phyloP scores from a whole-genome alignment of 2,329 filamentous ascomycete genomes.

The Sarocladiaceae sp. region DNA sequence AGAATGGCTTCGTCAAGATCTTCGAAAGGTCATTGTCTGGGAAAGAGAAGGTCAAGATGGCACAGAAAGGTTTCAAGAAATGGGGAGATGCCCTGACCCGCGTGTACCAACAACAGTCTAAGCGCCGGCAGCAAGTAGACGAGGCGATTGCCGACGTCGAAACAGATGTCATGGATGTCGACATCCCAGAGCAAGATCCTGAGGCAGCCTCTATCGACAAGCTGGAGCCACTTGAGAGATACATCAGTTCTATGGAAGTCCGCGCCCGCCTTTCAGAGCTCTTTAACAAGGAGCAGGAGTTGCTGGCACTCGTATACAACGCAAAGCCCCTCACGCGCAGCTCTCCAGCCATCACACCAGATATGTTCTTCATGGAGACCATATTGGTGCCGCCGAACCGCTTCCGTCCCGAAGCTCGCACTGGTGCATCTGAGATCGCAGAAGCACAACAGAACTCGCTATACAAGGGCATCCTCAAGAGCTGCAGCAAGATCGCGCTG shows the following conservation, averaged over 20 bases:
- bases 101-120: conserved; percentile 21
- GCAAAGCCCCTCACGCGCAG: conserved; percentile 61
- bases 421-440: conserved; percentile 74
- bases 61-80: conserved; percentile 60
- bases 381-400: conserved; percentile 89
- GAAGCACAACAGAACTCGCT: conserved; percentile 86
- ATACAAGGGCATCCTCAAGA: conserved; percentile 79
- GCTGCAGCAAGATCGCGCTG: conserved; percentile 68
- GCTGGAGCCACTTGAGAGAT: conserved; percentile 55
- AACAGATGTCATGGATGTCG: conserved; percentile 32
- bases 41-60: conserved; percentile 77
- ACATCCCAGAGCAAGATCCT: conserved; percentile 16
- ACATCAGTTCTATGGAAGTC: conserved; percentile 80
- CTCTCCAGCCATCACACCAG: conserved; percentile 57
- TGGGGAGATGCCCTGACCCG: conserved; percentile 61
- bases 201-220: conserved; percentile 16
- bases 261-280: conserved; percentile 71
- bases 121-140: conserved; percentile 46
- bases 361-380: conserved; percentile 92
- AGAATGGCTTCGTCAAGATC: conserved; percentile 88
- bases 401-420: conserved; percentile 81
- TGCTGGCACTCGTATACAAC: conserved; percentile 81
- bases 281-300: conserved; percentile 82
- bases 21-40: conserved; percentile 75
- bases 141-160: conserved; percentile 67